A percentile compares a stretch with the other conserved stretches of the same genome.
Evolutionary conservation across 768 basidiomycete genomes (phyloP).

Genomic region (Hypsizygus marmoreus): DNA sequence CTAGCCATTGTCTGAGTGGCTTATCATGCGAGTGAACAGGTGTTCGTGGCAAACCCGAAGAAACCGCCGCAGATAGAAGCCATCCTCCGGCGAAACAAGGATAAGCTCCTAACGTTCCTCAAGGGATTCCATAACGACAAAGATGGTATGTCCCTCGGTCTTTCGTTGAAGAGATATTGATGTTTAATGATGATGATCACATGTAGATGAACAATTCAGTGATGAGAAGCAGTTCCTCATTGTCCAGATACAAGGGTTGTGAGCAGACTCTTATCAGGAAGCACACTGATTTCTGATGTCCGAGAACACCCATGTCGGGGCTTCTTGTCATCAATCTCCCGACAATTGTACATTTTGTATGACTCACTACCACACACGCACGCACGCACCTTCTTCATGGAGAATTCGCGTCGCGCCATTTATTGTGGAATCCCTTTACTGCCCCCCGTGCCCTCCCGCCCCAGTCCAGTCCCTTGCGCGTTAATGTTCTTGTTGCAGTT

Average conservation of each 20-base stretch:
- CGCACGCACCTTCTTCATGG: too few relatives aligned
- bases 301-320: too few relatives aligned
- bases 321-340: too few relatives aligned
- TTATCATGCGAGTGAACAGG: conserved; percentile 50
- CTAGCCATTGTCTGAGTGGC: conserved; percentile 2
- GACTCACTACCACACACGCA: too few relatives aligned
- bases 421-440: too few relatives aligned
- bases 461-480: too few relatives aligned
- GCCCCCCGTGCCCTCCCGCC: too few relatives aligned
- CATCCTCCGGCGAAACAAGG: conserved; percentile 92
- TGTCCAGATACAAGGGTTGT: conserved; percentile 84
- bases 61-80: conserved; percentile 93
- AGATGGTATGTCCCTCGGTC: conserved; percentile 64
- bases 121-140: conserved; percentile 98
- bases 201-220: conserved; percentile 90
- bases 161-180: not conserved
- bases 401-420: too few relatives aligned
- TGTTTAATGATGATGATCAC: not conserved
- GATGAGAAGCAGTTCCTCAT: conserved; percentile 98
- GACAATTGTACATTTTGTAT: too few relatives aligned
- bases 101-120: conserved; percentile 87
- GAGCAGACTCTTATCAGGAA: conserved; percentile 23
- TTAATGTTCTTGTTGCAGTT: too few relatives aligned
- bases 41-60: conserved; percentile 99
- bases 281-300: too few relatives aligned